A percentile compares a stretch with the other conserved stretches of the same genome.
Evolutionary conservation across 2,329 filamentous ascomycete genomes (phyloP).

Genomic region (Hypomyces perniciosus): DNA sequence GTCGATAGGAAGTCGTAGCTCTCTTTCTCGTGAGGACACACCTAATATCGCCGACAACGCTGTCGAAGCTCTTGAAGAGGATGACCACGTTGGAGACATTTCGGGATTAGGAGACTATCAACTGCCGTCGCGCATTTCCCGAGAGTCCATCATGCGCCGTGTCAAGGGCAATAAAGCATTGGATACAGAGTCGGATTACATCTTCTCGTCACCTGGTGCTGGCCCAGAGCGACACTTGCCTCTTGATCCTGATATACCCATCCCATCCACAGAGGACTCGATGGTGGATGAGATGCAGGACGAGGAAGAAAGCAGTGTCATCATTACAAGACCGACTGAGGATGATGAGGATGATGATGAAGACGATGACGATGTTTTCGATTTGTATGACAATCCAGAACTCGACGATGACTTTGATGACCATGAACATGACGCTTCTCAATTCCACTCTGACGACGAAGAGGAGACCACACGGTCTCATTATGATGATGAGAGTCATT

Average conservation of each 20-base stretch:
- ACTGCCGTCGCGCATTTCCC: conserved; percentile 73
- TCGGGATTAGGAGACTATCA: conserved; percentile 57
- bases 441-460: conserved; percentile 39
- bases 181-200: conserved; percentile 56
- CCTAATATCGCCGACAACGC: conserved; percentile 30
- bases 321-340: conserved; percentile 61
- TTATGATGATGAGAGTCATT: conserved; percentile 35
- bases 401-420: conserved; percentile 57
- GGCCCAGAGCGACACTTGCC: conserved; percentile 51
- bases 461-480: conserved; percentile 48
- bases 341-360: conserved; percentile 59
- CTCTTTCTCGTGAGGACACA: conserved; percentile 8
- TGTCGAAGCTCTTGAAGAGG: conserved; percentile 45
- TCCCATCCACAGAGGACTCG: conserved; percentile 76
- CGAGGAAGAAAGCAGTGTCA: conserved; percentile 49
- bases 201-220: conserved; percentile 56
- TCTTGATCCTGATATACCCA: conserved; percentile 82
- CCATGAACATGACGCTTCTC: conserved; percentile 24
- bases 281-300: conserved; percentile 48
- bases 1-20: conserved; percentile 13
- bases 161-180: conserved; percentile 61
- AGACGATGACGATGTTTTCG: conserved; percentile 57
- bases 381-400: conserved; percentile 50
- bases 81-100: conserved; percentile 56
- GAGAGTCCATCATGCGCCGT: conserved; percentile 87